Base-by-base conservation (phyloP, 1,139 yeast species). In the Saccharomyces hybrid region DNA sequence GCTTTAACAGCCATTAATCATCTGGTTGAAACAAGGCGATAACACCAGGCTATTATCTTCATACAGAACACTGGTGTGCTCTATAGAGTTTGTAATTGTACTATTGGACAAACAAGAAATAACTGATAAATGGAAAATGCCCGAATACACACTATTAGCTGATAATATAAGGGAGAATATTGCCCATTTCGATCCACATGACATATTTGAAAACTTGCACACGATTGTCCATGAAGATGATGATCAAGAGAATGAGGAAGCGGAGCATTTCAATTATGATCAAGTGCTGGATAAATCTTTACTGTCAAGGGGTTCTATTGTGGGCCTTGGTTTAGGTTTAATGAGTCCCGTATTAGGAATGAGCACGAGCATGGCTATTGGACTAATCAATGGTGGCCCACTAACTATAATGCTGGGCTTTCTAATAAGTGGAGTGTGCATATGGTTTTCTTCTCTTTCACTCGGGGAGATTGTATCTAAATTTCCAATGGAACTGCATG, bases 271-370 rank as follows among this genome's bases (percentile, higher is more conserved):
- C 73, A 80, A 81, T 55, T 86, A 86, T 66, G 83, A 84, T 59
- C 89, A 84, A 64, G 86, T 82, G 52, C 72, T 86, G 56, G 83
- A 81, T 56, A 76, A 87, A 60, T 82, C 84, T 57, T 74, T 85
- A 56, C 78, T 87, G 0, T 86, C 85, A 2, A 58, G 67, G 32
- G 75, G 82, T 0, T 83, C 89, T 0, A 81, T 86, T 38, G 80
- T 86, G 47, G 93, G 91, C 1, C 71, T 86, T 28, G 90, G 93
- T 1, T 84, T 85, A 65, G 83, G 89, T 1, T 71, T 86, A 27
- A 85, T 86, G 91, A 87, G 88, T 23, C 90, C 87, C 0, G 91
- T 90, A 0, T 78, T 86, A 66, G 90, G 91, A 0, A 75, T 86
- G 62, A 81, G 88, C 4, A 81, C 88, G 1, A 84, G 89, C 0